A percentile compares a stretch with the other conserved stretches of the same genome.
phyloP scores from a whole-genome alignment of 2,329 filamentous ascomycete species.

The Sporothrix curviconia region DNA sequence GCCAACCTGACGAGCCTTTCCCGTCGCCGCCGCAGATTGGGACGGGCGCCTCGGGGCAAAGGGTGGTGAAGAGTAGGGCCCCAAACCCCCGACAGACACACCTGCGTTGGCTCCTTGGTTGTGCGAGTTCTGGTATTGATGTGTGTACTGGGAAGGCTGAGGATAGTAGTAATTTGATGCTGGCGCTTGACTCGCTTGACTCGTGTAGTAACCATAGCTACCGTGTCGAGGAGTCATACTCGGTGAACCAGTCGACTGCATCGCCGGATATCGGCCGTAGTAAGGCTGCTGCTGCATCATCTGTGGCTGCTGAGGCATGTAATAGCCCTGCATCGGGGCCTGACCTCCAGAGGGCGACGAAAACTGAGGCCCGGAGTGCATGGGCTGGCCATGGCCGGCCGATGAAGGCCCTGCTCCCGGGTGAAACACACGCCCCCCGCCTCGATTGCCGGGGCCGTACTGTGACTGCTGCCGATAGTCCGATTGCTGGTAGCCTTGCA shows the following conservation, averaged over 20 bases:
- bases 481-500: background rate
- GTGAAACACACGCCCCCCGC: background rate
- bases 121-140: background rate
- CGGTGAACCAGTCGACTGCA: background rate
- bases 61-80: background rate
- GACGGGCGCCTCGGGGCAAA: slow-evolving; percentile 25
- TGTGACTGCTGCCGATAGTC: background rate
- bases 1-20: too few species aligned
- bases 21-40: slow-evolving; percentile 22
- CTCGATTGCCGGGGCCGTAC: background rate
- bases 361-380: background rate
- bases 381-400: background rate
- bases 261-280: too few species aligned
- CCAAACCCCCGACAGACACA: too few species aligned
- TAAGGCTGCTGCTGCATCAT: background rate
- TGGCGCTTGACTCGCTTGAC: background rate
- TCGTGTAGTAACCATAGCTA: background rate
- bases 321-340: background rate
- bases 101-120: background rate
- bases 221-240: background rate
- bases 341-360: background rate
- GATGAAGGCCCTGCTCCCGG: background rate
- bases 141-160: background rate
- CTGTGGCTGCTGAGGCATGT: background rate
- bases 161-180: background rate